These are phyloP conservation scores for Capillidium heterosporum DNA, from an alignment of 371 early-diverging fungal genomes.

Conservation along the genomic window DNA sequence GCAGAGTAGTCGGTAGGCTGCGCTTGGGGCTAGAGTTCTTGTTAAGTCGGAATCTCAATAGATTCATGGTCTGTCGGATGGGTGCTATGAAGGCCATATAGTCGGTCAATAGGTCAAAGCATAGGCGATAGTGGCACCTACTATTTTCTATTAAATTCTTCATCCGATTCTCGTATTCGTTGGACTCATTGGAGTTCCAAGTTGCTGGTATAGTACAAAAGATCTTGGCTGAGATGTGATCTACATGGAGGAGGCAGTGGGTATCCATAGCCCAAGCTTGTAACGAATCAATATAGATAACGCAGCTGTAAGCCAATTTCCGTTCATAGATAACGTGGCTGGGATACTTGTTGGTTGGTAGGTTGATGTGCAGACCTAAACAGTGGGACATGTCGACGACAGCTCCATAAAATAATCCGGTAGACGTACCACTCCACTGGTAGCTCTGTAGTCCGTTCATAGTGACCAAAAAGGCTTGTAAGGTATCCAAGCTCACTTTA, in stretches of 20 bases:
- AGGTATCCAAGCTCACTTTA: background rate
- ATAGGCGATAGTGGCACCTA: too few species aligned
- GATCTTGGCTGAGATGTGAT: background rate
- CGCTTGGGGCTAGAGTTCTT: background rate
- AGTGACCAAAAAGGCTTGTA: slow-evolving; percentile 2
- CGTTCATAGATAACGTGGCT: background rate
- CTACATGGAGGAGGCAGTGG: background rate
- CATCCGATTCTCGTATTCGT: background rate
- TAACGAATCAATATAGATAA: background rate
- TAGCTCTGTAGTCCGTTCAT: background rate
- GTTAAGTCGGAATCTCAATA: background rate
- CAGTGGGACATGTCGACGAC: slow-evolving; percentile 2
- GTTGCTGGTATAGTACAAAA: background rate
- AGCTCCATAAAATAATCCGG: slow-evolving; percentile 1
- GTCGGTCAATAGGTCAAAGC: background rate
- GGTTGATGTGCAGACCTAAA: background rate
- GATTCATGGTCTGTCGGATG: background rate
- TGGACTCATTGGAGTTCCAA: too few species aligned
- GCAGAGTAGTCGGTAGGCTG: too few species aligned
- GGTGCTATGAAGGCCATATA: background rate
- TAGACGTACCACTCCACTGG: background rate
- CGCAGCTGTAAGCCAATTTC: slow-evolving; percentile 4
- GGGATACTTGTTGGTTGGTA: background rate
- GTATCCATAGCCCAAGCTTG: slow-evolving; percentile 4
- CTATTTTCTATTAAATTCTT: too few species aligned